Conservation (phyloP, 2,329 filamentous ascomycete species). For the Penicillium hordei region DNA sequence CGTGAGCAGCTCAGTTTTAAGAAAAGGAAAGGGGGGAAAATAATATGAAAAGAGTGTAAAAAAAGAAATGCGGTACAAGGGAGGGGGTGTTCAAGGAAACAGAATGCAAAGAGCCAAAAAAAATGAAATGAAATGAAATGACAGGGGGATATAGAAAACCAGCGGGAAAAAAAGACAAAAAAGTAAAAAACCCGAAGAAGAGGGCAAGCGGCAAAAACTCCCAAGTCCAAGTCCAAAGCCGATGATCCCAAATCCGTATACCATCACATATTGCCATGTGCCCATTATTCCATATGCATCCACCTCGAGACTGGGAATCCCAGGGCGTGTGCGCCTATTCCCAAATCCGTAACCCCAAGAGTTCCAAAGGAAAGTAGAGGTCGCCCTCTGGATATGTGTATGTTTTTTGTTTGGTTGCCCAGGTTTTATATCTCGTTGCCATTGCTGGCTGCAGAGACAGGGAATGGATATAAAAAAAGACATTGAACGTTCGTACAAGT, state of each 20-base stretch:
- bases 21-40: background rate
- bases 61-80: constrained; percentile 11
- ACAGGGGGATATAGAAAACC: constrained; percentile 20
- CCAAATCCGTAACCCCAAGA: constrained; percentile 6
- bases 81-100: constrained; percentile 15
- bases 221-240: constrained; percentile 7
- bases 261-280: constrained; percentile 12
- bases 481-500: background rate
- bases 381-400: constrained; percentile 26
- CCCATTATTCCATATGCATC: constrained; percentile 11
- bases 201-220: constrained; percentile 6
- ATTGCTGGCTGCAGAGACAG: background rate
- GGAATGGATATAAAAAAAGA: background rate
- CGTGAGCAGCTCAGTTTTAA: constrained; percentile 26
- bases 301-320: constrained; percentile 3
- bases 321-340: constrained; percentile 12
- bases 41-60: constrained; percentile 13
- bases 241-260: constrained; percentile 9
- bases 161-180: constrained; percentile 11
- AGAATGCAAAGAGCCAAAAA: constrained; percentile 11
- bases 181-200: constrained; percentile 7
- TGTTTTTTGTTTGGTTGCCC: constrained; percentile 15
- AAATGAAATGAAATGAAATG: no score
- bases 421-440: constrained; percentile 1
- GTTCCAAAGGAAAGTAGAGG: constrained; percentile 24